Evolutionary conservation across 2,329 filamentous ascomycete genomes (phyloP), one percentile per base, ranked within the genome.

Genomic region (Phyllosticta citriasiana): DNA sequence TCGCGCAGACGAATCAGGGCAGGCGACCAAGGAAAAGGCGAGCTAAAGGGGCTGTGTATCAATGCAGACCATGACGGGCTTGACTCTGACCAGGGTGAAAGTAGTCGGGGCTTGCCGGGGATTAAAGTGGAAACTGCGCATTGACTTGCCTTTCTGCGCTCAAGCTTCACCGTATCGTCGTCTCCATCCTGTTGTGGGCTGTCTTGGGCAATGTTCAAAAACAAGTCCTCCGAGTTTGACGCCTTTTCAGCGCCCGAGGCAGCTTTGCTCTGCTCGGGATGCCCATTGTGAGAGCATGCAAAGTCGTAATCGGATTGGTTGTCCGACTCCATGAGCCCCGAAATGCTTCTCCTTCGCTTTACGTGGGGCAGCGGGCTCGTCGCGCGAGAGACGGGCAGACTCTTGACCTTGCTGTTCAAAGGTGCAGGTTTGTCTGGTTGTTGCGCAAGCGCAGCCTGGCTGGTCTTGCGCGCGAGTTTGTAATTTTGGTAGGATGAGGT

Each of bases 181-280:
- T 65, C 63, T 51, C 59, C 59, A 50, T 61, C 59, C 12, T 57
- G 59, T 19, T 70, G 67, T 27, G 70, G 68, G 55, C 59, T 71
- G 64, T 75, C 73, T 55, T 71, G 71, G 55, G 75, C 75, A 60
- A 77, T 72, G 63, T 76, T 72, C 55, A 77, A 65, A 63, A 77
- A 77, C 27, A 77, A 67, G 64, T 77, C 75, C 64, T 76, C 75
- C 52, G 62, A 63, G 54, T 53, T 56, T 40, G 60, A 54, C 30
- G 19, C 25, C 53, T 54, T 57, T 53, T n/a, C 26, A 24, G 52
- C 52, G 40, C 54, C 59, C 56, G 25, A 53, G 60, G 47, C 60
- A 12, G 55, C 51, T 52, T 52, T 62, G 52, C 50, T 47, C 26
- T 62, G 55, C n/a, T 58, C 55, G 26, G 51, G 55, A 26, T 53